These are phyloP conservation scores for Thermomucor indicae-seudaticae DNA, from an alignment of 371 early-diverging fungal species.

Conservation along the genomic window DNA sequence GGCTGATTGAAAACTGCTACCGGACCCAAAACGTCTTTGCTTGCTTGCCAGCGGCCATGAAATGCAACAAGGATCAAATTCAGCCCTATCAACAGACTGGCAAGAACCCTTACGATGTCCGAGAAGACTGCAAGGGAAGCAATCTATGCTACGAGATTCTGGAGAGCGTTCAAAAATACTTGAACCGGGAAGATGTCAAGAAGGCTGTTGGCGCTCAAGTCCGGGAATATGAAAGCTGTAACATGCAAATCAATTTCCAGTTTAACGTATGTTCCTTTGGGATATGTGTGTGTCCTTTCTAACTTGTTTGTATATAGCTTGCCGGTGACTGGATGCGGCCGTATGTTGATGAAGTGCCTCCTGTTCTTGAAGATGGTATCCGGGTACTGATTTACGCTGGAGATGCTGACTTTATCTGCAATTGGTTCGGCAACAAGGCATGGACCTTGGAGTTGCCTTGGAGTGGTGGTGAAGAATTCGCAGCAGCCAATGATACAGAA, in stretches of 20 bases:
- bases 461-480: constrained; percentile 69
- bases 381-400: constrained; percentile 88
- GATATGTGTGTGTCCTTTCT: too few relatives aligned
- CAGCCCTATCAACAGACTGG: constrained; percentile 58
- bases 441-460: constrained; percentile 83
- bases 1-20: constrained; percentile 82
- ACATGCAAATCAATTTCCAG: constrained; percentile 73
- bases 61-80: constrained; percentile 79
- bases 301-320: neutral
- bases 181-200: constrained; percentile 81
- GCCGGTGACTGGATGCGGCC: constrained; percentile 92
- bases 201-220: constrained; percentile 61
- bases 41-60: constrained; percentile 83
- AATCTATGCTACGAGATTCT: constrained; percentile 85
- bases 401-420: constrained; percentile 82
- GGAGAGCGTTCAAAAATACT: constrained; percentile 66
- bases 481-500: constrained; percentile 53
- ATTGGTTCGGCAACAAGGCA: constrained; percentile 94
- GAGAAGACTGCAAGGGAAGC: constrained; percentile 61
- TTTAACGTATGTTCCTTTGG: constrained; percentile 49
- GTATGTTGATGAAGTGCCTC: constrained; percentile 69
- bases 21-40: constrained; percentile 59
- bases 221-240: constrained; percentile 72
- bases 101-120: constrained; percentile 81
- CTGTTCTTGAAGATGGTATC: constrained; percentile 76